phyloP scores from a whole-genome alignment of 2,329 filamentous ascomycete species.

The Gremmenia infestans region DNA sequence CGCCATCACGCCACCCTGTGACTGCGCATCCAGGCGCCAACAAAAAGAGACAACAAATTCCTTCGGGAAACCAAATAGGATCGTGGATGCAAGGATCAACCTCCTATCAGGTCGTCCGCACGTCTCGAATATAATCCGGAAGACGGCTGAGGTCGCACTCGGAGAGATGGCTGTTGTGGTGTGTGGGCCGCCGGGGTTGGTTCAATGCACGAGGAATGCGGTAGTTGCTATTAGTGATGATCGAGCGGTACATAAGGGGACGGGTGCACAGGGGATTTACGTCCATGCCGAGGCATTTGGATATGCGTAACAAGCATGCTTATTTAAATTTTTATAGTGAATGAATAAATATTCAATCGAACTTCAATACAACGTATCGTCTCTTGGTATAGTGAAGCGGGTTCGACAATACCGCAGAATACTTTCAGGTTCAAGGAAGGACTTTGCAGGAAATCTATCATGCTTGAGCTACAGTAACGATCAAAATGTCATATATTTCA shows the following conservation, averaged over 20 bases:
- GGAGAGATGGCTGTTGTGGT: constrained; percentile 60
- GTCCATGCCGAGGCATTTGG: constrained; percentile 55
- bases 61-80: not conserved
- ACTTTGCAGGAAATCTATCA: not conserved
- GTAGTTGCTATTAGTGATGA: constrained; percentile 57
- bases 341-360: not conserved
- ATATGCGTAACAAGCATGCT: constrained; percentile 25
- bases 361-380: too few species aligned
- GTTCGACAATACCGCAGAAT: not conserved
- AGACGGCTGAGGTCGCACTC: constrained; percentile 50
- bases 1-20: constrained; percentile 33
- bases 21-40: constrained; percentile 28
- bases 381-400: not conserved
- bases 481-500: constrained; percentile 9
- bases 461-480: too few species aligned
- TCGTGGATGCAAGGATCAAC: constrained; percentile 6
- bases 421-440: not conserved
- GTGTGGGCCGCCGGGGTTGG: constrained; percentile 53
- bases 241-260: constrained; percentile 62
- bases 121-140: constrained; percentile 46
- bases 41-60: constrained; percentile 17
- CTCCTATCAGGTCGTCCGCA: constrained; percentile 46
- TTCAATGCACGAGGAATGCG: constrained; percentile 48
- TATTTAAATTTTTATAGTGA: not conserved
- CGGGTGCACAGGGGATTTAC: constrained; percentile 59